Conservation (phyloP, 2,329 filamentous ascomycete species). For the Alternaria tenuissima region DNA sequence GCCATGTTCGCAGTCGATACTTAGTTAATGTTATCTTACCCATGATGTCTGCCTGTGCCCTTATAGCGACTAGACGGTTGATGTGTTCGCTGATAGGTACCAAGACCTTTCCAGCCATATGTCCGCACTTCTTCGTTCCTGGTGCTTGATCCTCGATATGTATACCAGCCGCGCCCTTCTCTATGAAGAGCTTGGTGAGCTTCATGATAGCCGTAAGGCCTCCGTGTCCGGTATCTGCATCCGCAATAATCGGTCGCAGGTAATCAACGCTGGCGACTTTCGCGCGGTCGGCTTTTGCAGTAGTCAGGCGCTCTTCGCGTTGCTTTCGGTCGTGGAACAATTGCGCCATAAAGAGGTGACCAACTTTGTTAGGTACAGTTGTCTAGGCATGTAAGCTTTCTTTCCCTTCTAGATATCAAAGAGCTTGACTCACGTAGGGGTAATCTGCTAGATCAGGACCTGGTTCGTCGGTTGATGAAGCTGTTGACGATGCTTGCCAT, state of each 20-base stretch:
- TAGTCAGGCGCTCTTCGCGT: slow-evolving; percentile 87
- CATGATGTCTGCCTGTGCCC: slow-evolving; percentile 99
- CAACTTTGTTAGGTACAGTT: slow-evolving; percentile 97
- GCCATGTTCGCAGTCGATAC: not conserved
- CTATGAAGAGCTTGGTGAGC: slow-evolving; percentile 95
- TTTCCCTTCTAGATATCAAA: not conserved
- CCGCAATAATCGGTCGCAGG: slow-evolving; percentile 92
- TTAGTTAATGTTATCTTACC: slow-evolving; percentile 58
- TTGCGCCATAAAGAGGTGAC: slow-evolving; percentile 97
- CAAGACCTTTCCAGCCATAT: slow-evolving; percentile 98
- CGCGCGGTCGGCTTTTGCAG: slow-evolving; percentile 74
- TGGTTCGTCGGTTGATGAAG: slow-evolving; percentile 92
- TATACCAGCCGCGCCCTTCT: slow-evolving; percentile 95
- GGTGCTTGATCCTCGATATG: slow-evolving; percentile 99
- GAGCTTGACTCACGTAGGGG: slow-evolving; percentile 61
- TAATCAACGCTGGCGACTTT: slow-evolving; percentile 87
- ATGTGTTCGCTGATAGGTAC: slow-evolving; percentile 98
- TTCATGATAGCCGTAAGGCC: slow-evolving; percentile 99
- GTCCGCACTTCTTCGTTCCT: slow-evolving; percentile 98
- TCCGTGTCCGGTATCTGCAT: slow-evolving; percentile 96
- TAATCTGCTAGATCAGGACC: slow-evolving; percentile 98
- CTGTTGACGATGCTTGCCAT: slow-evolving; percentile 98
- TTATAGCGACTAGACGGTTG: slow-evolving; percentile 94
- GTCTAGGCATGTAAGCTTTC: slow-evolving; percentile 65
- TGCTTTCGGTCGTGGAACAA: slow-evolving; percentile 99